phyloP scores from a whole-genome alignment of 441 rosid genomes.

The Rhodomyrtus psidioides region DNA sequence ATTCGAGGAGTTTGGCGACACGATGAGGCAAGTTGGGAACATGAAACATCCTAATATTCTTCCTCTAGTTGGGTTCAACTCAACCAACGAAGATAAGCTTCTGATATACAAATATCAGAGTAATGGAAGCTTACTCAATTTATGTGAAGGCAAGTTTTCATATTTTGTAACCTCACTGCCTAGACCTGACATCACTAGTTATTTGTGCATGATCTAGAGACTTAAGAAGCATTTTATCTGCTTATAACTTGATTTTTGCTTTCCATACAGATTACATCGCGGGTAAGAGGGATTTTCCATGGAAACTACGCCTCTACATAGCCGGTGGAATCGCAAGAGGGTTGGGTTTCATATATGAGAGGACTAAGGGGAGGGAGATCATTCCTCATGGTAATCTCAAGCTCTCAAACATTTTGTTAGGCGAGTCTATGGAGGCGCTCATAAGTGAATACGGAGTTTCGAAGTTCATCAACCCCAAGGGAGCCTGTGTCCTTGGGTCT shows the following conservation, averaged over 20 bases:
- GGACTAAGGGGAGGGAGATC: conserved; percentile 1
- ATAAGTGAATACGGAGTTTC: conserved; percentile 41
- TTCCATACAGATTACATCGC: conserved; percentile 28
- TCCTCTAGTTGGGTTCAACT: conserved; percentile 39
- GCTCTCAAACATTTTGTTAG: conserved; percentile 43
- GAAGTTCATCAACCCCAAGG: conserved; percentile 23
- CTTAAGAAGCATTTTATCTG: neutral
- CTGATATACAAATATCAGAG: conserved; percentile 44
- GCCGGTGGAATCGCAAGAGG: conserved; percentile 45
- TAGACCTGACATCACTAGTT: neutral
- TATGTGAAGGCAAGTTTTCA: conserved; percentile 29
- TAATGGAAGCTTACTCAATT: conserved; percentile 42
- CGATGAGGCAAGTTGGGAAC: conserved; percentile 37
- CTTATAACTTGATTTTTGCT: neutral
- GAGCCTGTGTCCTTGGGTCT: neutral
- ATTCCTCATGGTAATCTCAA: conserved; percentile 55
- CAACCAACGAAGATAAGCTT: conserved; percentile 38
- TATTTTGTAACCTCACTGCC: neutral
- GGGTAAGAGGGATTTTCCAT: conserved; percentile 46
- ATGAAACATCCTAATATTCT: conserved; percentile 51
- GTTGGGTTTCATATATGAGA: conserved; percentile 37
- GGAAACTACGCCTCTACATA: conserved; percentile 41
- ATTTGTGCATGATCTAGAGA: neutral
- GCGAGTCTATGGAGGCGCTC: conserved; percentile 28
- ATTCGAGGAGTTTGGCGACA: conserved; percentile 24